Conservation (phyloP, 768 basidiomycete species). For the Phlebiopsis gigantea region DNA sequence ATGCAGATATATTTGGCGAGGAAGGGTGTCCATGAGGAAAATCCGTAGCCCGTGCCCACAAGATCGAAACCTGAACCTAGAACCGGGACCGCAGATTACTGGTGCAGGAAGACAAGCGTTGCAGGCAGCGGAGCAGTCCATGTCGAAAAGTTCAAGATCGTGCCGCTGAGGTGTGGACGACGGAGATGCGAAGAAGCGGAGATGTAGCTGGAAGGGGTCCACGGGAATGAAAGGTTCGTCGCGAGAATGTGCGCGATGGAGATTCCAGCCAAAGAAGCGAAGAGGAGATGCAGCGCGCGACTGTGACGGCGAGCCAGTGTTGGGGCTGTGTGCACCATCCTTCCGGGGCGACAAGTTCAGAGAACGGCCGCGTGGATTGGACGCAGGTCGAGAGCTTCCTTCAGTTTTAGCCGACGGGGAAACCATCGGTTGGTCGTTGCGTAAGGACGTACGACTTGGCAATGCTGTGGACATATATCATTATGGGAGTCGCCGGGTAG, state of each 20-base stretch:
- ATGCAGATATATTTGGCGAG: conserved; percentile 39
- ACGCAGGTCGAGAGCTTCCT: conserved; percentile 10
- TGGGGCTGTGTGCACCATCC: conserved; percentile 23
- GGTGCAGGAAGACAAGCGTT: conserved; percentile 16
- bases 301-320: conserved; percentile 27
- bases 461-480: conserved; percentile 4
- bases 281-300: conserved; percentile 51
- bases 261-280: conserved; percentile 49
- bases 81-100: conserved; percentile 5
- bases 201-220: conserved; percentile 29
- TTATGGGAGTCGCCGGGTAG: no score
- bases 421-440: conserved; percentile 31
- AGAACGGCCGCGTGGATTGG: conserved; percentile 1
- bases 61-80: conserved; percentile 16
- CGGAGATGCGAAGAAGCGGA: conserved; percentile 18
- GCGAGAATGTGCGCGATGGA: conserved; percentile 43
- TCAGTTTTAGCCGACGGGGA: conserved; percentile 27
- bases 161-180: conserved; percentile 6
- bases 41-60: conserved; percentile 14
- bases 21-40: conserved; percentile 34
- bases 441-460: conserved; percentile 22
- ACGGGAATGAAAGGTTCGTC: conserved; percentile 34
- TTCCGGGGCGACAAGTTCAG: conserved; percentile 10
- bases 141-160: conserved; percentile 5
- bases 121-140: conserved; percentile 10